Evolutionary conservation across 1,284 basidiomycete genomes (phyloP).

Genomic region (Ustilago sp.): DNA sequence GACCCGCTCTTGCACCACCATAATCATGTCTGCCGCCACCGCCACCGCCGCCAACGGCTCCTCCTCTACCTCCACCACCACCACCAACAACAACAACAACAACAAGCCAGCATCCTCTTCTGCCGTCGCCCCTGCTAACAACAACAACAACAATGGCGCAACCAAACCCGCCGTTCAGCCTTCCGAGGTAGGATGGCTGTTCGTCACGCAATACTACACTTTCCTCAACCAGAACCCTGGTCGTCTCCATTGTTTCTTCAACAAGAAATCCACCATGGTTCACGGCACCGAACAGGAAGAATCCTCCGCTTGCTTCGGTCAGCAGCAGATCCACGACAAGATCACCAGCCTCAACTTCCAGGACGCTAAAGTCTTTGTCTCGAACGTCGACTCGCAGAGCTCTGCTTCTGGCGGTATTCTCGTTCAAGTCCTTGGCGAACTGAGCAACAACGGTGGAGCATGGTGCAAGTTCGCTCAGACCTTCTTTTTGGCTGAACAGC

Average conservation of each 20-base stretch:
- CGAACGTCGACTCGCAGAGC: slow-evolving; percentile 73
- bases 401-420: slow-evolving; percentile 95
- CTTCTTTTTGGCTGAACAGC: slow-evolving; percentile 99
- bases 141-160: slow-evolving; percentile 17
- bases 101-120: slow-evolving; percentile 32
- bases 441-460: slow-evolving; percentile 82
- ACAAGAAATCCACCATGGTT: slow-evolving; percentile 89
- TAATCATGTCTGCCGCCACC: slow-evolving; percentile 40
- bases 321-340: slow-evolving; percentile 97
- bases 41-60: slow-evolving; percentile 30
- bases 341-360: slow-evolving; percentile 92
- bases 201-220: slow-evolving; percentile 74
- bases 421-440: slow-evolving; percentile 98
- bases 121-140: slow-evolving; percentile 20
- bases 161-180: slow-evolving; percentile 56
- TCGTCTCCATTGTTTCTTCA: slow-evolving; percentile 98
- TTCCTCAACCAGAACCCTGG: slow-evolving; percentile 97
- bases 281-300: slow-evolving; percentile 83
- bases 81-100: slow-evolving; percentile 8
- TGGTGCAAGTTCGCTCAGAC: slow-evolving; percentile 99
- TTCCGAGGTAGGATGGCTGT: slow-evolving; percentile 69
- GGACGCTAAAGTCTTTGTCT: slow-evolving; percentile 96
- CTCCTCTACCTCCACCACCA: slow-evolving; percentile 24
- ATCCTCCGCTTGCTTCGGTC: slow-evolving; percentile 84
- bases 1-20: not conserved